Conservation (phyloP, 2,329 filamentous ascomycete genomes). For the Penicillium concentricum region DNA sequence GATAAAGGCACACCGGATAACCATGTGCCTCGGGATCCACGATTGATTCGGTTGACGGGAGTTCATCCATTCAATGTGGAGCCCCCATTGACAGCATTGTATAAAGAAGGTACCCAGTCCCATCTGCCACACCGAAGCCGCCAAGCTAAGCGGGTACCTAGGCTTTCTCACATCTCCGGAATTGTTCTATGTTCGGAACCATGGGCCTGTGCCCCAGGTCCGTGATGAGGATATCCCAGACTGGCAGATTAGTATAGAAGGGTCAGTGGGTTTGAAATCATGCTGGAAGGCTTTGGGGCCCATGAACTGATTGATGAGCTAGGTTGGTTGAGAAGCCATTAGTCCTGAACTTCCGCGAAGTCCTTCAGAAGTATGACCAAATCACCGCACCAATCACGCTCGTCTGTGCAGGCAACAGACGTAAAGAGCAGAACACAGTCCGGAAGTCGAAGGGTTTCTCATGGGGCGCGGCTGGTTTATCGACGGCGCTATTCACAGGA, state of each 20-base stretch:
- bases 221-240: slow-evolving; percentile 68
- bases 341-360: slow-evolving; percentile 67
- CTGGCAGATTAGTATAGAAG: slow-evolving; percentile 83
- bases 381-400: slow-evolving; percentile 83
- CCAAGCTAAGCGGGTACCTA: slow-evolving; percentile 14
- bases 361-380: slow-evolving; percentile 74
- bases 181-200: slow-evolving; percentile 88
- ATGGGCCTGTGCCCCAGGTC: slow-evolving; percentile 77
- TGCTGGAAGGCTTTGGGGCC: not conserved
- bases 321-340: slow-evolving; percentile 76
- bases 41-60: slow-evolving; percentile 82
- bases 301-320: slow-evolving; percentile 6
- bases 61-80: slow-evolving; percentile 91
- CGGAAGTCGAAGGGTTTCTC: slow-evolving; percentile 92
- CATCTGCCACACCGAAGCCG: not conserved
- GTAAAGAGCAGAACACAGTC: slow-evolving; percentile 90
- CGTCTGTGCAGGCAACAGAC: slow-evolving; percentile 86
- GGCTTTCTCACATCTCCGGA: slow-evolving; percentile 86
- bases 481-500: slow-evolving; percentile 85
- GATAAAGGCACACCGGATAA: slow-evolving; percentile 81
- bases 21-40: slow-evolving; percentile 75
- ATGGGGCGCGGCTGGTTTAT: slow-evolving; percentile 85
- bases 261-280: slow-evolving; percentile 38
- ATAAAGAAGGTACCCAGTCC: slow-evolving; percentile 53
- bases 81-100: slow-evolving; percentile 74